phyloP scores from a whole-genome alignment of 192 early-diverging fungal genomes.

The Phycomyces blakesleeanus region DNA sequence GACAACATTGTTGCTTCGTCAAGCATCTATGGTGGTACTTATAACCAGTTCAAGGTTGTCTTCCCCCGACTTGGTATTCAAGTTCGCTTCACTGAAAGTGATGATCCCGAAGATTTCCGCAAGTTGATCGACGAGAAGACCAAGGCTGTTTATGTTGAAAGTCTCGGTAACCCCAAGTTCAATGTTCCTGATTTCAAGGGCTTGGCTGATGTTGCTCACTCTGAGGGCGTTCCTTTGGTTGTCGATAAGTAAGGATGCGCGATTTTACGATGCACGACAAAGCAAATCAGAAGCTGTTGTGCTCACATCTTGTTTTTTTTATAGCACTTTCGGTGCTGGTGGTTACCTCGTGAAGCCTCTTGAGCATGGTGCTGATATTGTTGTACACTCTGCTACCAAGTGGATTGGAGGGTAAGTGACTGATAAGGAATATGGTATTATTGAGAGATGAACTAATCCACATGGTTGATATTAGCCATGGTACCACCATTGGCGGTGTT shows the following conservation, averaged over 20 bases:
- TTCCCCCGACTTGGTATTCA: constrained; percentile 82
- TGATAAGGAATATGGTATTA: not conserved
- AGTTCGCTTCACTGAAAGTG: constrained; percentile 70
- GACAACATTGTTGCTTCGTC: constrained; percentile 87
- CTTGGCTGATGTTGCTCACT: constrained; percentile 78
- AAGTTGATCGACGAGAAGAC: constrained; percentile 85
- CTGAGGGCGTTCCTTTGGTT: constrained; percentile 80
- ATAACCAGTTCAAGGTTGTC: constrained; percentile 83
- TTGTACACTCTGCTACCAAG: constrained; percentile 91
- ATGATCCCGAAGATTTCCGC: constrained; percentile 71
- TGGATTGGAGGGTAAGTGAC: constrained; percentile 64
- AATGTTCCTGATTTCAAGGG: constrained; percentile 83
- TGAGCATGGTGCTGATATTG: constrained; percentile 93
- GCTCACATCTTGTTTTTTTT: not conserved
- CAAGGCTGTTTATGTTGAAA: constrained; percentile 88
- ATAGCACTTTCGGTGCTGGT: constrained; percentile 85
- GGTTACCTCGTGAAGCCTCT: constrained; percentile 82
- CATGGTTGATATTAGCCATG: constrained; percentile 55
- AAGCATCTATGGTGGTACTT: constrained; percentile 73
- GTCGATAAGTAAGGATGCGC: constrained; percentile 84
- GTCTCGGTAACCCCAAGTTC: constrained; percentile 89
- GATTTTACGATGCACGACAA: not conserved
- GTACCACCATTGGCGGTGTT: constrained; percentile 88
- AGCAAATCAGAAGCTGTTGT: too few relatives aligned
- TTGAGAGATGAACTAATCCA: too few relatives aligned